Conservation (phyloP, 176 grass and related monocot species). For the Ampelocalamus luodianensis region DNA sequence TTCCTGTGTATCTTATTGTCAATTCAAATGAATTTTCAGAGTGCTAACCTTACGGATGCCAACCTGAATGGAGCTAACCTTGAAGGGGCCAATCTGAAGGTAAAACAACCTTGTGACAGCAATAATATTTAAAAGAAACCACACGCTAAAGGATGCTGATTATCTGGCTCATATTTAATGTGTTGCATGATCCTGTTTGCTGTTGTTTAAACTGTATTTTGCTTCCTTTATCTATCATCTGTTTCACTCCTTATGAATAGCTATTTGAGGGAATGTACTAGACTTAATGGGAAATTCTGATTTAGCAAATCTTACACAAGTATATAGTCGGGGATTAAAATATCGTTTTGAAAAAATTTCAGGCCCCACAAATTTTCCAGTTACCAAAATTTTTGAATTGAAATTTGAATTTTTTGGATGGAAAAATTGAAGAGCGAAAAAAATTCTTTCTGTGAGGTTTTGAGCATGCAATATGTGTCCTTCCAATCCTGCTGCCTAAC, state of each 20-base stretch:
- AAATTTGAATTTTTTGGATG: too few relatives aligned
- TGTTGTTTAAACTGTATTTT: not conserved
- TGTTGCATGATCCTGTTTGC: not conserved
- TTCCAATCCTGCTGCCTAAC: too few relatives aligned
- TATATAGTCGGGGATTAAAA: too few relatives aligned
- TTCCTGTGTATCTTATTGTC: slow-evolving; percentile 33
- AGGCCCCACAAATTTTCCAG: too few relatives aligned
- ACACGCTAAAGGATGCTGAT: not conserved
- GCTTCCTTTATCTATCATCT: not conserved
- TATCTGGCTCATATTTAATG: not conserved
- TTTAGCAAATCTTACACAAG: not conserved
- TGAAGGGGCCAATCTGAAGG: slow-evolving; percentile 98
- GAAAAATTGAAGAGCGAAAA: too few relatives aligned
- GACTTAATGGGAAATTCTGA: not conserved
- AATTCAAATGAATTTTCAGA: slow-evolving; percentile 59
- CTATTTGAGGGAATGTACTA: not conserved
- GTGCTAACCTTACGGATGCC: slow-evolving; percentile 68
- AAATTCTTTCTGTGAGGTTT: too few relatives aligned
- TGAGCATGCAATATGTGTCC: too few relatives aligned
- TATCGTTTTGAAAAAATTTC: too few relatives aligned
- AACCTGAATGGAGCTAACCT: slow-evolving; percentile 83
- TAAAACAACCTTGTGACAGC: slow-evolving; percentile 44
- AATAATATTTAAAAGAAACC: slow-evolving; percentile 3
- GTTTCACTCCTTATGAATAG: not conserved
- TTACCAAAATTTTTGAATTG: too few relatives aligned